Base-by-base conservation (phyloP, 2,329 filamentous ascomycete genomes). In the Pezicula neosporulosa region DNA sequence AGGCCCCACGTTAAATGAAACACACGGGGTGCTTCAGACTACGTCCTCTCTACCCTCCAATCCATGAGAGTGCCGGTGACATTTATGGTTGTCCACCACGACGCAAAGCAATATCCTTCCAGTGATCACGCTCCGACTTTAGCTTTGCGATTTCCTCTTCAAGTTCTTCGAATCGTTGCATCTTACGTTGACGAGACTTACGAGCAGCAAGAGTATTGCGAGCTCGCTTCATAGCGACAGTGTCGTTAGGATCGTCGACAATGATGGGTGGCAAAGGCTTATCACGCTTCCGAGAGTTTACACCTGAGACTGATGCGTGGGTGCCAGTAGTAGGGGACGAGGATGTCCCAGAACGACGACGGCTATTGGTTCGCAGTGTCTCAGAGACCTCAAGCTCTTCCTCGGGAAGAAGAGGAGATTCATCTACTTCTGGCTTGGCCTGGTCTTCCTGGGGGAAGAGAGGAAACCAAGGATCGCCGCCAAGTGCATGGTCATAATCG, bases 121-220 rank as follows among this genome's bases (percentile, higher is more conserved):
- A 86, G 64, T 85, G 78, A 68, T 84, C 82, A 61, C 81, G 77
- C 66, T 86, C 83, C 38, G 78, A 76, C 68, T 85, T 78, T 27
- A 93, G 73, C 66, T 87, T 83, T 16, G 75, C 77, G 63, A 96
- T 91, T 63, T 82, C 77, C 37, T 80, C 79, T 74, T 95, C 88
- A 43, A 96, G 77, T 52, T 85, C 82, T 50, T 89, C 85, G 55
- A 93, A 77, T 60, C 86, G 82, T 67, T 87, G 79, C 51, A 89
- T 84, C 76, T 96, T 96, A 59, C 90, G 86, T 65, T 90, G 86
- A 48, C 93, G 86, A 53, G 91, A 96, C 74, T 96, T 96, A 60
- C 93, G 90, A 63, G 93, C 93, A 16, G 93, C 93, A 68, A 95
- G 81, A 8, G 91, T 96, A 70, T 97, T 97, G 60, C 91, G 87